Conservation (phyloP, 345 rosid genomes). For the Carallia brachiata region DNA sequence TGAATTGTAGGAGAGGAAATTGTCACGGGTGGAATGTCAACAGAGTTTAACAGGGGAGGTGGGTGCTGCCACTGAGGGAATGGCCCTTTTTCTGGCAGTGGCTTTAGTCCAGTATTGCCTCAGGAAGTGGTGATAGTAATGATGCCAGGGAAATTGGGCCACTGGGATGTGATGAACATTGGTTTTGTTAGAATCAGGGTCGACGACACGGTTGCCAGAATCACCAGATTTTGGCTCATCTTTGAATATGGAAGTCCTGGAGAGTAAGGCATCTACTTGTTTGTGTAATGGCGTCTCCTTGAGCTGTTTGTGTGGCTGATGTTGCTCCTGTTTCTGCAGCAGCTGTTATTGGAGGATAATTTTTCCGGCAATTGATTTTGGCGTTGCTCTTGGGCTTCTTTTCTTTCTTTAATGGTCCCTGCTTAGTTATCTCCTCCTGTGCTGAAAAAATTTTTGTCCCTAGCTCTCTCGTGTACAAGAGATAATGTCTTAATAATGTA, state of each 20-base stretch:
- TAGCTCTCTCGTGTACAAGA: conserved; percentile 45
- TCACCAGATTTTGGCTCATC: conserved; percentile 34
- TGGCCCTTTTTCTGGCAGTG: conserved; percentile 64
- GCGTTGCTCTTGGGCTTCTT: conserved; percentile 40
- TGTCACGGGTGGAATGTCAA: conserved; percentile 62
- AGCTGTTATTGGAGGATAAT: conserved; percentile 25
- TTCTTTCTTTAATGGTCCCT: conserved; percentile 40
- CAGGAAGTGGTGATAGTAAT: background rate
- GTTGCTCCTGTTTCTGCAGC: conserved; percentile 9
- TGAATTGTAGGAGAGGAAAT: conserved; percentile 39
- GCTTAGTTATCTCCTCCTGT: conserved; percentile 46
- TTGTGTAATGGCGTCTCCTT: conserved; percentile 6
- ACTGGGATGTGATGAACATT: conserved; percentile 2
- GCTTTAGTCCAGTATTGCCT: conserved; percentile 31
- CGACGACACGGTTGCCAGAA: conserved; percentile 12
- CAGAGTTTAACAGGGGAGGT: conserved; percentile 55
- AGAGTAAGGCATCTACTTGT: conserved; percentile 20
- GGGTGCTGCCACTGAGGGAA: conserved; percentile 84
- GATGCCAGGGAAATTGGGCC: conserved; percentile 14
- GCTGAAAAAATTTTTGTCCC: conserved; percentile 45
- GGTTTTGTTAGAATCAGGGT: conserved; percentile 19
- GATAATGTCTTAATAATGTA: conserved; percentile 34
- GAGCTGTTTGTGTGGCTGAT: conserved; percentile 14
- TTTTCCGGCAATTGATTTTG: conserved; percentile 37
- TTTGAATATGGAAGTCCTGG: conserved; percentile 24